Evolutionary conservation across 352 stramenopile species (phyloP).

Genomic region (Globisporangium canariense): DNA sequence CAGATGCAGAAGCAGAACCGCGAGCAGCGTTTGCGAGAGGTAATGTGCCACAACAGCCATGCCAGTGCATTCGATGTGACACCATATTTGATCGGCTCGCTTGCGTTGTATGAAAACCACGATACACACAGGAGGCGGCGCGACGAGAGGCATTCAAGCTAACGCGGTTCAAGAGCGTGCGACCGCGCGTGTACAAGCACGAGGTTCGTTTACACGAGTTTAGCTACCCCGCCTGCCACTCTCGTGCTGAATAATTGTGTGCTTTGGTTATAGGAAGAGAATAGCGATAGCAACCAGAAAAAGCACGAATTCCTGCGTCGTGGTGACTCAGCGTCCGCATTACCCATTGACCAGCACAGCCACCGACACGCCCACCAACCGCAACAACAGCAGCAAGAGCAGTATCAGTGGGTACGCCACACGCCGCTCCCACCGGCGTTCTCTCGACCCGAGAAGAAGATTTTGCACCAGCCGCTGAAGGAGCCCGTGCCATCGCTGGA

Average conservation of each 20-base stretch:
- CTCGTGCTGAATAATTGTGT: neutral
- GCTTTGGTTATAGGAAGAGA: neutral
- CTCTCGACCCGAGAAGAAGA: conserved; percentile 2
- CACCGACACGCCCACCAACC: conserved; percentile 9
- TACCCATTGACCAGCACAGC: conserved; percentile 3
- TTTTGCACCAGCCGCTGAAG: conserved; percentile 25
- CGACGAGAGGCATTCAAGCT: conserved; percentile 60
- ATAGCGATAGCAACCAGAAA: conserved; percentile 17
- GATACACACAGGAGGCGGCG: conserved; percentile 26
- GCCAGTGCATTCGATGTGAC: neutral
- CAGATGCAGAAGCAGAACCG: conserved; percentile 57
- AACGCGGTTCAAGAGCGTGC: conserved; percentile 56
- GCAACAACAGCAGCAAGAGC: conserved; percentile 13
- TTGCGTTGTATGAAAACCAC: neutral
- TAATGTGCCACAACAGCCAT: conserved; percentile 5
- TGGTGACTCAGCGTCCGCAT: conserved; percentile 15
- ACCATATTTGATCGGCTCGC: neutral
- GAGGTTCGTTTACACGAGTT: conserved; percentile 18
- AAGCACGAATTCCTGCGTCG: conserved; percentile 36
- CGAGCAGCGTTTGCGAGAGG: conserved; percentile 42
- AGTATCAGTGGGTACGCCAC: conserved; percentile 1
- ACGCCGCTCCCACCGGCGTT: conserved; percentile 7
- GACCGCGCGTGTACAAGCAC: conserved; percentile 42
- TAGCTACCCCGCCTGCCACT: neutral
- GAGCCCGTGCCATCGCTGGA: conserved; percentile 45